phyloP scores from a whole-genome alignment of 2,329 filamentous ascomycete genomes.

The Conoideocrella luteorostrata region DNA sequence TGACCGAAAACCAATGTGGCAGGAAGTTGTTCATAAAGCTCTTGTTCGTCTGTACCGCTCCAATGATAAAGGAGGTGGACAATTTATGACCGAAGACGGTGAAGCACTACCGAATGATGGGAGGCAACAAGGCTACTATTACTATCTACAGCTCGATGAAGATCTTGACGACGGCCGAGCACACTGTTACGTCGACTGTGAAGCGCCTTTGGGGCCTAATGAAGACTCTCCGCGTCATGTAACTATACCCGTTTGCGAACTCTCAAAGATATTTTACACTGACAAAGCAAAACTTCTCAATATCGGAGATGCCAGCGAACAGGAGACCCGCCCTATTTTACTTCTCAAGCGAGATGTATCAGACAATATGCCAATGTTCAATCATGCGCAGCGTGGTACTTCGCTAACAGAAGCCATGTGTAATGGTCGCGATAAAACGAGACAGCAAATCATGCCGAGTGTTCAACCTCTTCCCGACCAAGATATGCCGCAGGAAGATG shows the following conservation, averaged over 20 bases:
- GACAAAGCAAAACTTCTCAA: conserved; percentile 87
- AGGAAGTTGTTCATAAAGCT: conserved; percentile 93
- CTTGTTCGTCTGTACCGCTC: conserved; percentile 73
- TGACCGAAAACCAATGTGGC: conserved; percentile 72
- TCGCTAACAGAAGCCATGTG: no score
- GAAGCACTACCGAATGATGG: no score
- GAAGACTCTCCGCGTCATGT: conserved; percentile 35
- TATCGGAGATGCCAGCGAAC: conserved; percentile 53
- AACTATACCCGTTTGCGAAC: conserved; percentile 46
- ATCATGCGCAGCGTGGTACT: no score
- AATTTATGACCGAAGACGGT: conserved; percentile 28
- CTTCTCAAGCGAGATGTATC: conserved; percentile 23
- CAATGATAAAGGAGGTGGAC: no score
- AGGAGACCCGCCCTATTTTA: conserved; percentile 29
- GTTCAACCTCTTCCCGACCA: no score
- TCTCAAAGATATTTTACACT: conserved; percentile 90
- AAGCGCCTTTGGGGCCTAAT: background rate
- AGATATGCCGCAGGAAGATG: no score
- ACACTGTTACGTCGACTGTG: conserved; percentile 39
- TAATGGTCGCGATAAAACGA: no score
- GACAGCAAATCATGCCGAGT: no score
- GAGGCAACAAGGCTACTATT: conserved; percentile 55
- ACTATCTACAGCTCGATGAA: conserved; percentile 76
- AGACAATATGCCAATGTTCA: background rate
- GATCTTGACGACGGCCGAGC: conserved; percentile 59